Base-by-base conservation (phyloP, 257 asterid species). In the Mentha longifolia region DNA sequence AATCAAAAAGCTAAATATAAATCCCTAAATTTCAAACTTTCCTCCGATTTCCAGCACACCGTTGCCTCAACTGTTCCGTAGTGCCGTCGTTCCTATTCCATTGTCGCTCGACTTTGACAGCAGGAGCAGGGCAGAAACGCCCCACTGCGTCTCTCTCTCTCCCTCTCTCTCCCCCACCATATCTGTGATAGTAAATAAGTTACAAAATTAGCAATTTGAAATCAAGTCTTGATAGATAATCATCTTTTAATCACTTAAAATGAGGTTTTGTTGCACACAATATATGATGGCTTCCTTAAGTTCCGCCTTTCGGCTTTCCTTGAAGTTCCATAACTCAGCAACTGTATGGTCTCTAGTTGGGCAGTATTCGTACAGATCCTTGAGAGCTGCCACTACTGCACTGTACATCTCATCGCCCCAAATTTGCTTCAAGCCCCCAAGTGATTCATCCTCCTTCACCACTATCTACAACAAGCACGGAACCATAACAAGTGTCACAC, bases 311-410 rank as follows among this genome's bases (percentile, higher is more conserved):
- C 83, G 54, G 11, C 66, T 67, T 28, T 82, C 80, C 12, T 82
- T 77, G 60, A 82, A 79, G 70, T 79, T 84, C 87, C 89, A 84
- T 12, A 84, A 73, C 75, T 82, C 85, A 0, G 80, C 30, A 52
- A 74, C 82, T 10, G 63, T 77, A 52, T 78, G 74, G 3, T 85
- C n/a, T 6, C 84, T 83, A 58, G 86, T 78, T 9, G 84, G 73
- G 37, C 81, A 78, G 65, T 81, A 84, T 55, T 81, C 79, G 0
- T 67, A 45, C 20, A 72, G 65, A 17, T 84, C 86, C 43, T 15
- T 3, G 10, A 78, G 31, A 28, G 86, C 88, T 4, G 64, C 22
- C 19, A 73, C 41, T 3, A 84, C 85, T 14, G 84, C 78, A 14
- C 22, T 28, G 9, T 64, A 79, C 10, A 50, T 65, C 22, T 76